Evolutionary conservation across 352 stramenopile genomes (phyloP).

Genomic region (Globisporangium yorkense): DNA sequence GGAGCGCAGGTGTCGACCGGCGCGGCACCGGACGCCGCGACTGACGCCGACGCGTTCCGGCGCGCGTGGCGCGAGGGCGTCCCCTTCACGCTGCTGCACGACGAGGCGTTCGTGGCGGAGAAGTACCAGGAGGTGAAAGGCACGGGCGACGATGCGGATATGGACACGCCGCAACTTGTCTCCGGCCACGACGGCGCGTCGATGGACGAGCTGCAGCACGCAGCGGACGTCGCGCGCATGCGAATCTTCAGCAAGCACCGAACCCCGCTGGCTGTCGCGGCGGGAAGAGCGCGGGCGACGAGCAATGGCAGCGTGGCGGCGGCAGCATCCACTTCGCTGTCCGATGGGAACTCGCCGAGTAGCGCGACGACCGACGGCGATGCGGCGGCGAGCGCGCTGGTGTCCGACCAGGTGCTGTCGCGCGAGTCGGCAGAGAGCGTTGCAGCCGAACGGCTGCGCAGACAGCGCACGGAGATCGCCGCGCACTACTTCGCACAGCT

Average conservation of each 20-base stretch:
- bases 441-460: constrained; percentile 25
- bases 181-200: constrained; percentile 47
- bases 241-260: constrained; percentile 39
- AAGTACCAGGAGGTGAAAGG: constrained; percentile 46
- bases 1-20: constrained; percentile 6
- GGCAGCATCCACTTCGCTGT: neutral
- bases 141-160: constrained; percentile 10
- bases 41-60: constrained; percentile 8
- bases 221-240: constrained; percentile 43
- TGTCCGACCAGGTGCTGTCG: constrained; percentile 29
- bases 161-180: constrained; percentile 4
- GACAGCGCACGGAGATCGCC: constrained; percentile 34
- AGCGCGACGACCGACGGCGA: constrained; percentile 13
- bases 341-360: neutral
- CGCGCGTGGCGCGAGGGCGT: constrained; percentile 43
- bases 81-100: constrained; percentile 65
- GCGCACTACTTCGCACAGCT: constrained; percentile 35
- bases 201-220: constrained; percentile 54
- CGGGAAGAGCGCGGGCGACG: neutral
- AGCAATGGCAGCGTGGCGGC: neutral
- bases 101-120: constrained; percentile 61
- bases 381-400: constrained; percentile 23
- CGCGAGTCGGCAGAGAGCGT: constrained; percentile 30
- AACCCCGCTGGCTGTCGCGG: neutral
- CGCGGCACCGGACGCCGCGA: constrained; percentile 4